Percentiles rank a stretch among this genome's conserved stretches.
phyloP scores from a whole-genome alignment of 345 rosid genomes.

The Linum trigynum region DNA sequence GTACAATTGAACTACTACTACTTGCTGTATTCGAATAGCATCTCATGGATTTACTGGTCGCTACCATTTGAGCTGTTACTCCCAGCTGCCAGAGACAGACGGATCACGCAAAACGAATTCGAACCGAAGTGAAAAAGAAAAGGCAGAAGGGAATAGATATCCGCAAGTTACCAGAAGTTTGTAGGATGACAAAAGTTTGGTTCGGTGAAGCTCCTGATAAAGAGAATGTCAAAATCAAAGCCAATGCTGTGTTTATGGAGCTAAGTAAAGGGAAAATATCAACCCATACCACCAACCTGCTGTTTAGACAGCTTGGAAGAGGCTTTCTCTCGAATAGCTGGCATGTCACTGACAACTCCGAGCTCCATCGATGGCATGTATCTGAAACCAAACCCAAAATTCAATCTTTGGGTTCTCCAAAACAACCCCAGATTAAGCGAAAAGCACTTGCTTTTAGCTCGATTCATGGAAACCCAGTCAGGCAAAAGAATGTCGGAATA shows the following conservation, averaged over 20 bases:
- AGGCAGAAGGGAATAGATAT: too few species aligned
- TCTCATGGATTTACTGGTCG: slow-evolving; percentile 52
- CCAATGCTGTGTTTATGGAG: neutral
- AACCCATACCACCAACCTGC: slow-evolving; percentile 34
- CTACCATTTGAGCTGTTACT: slow-evolving; percentile 50
- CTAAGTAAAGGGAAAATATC: neutral
- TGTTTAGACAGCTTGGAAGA: slow-evolving; percentile 53
- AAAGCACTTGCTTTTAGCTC: too few species aligned
- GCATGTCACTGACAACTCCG: slow-evolving; percentile 65
- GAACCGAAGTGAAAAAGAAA: too few species aligned
- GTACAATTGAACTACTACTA: slow-evolving; percentile 46
- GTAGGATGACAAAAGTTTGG: slow-evolving; percentile 56
- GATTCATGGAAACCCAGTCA: too few species aligned
- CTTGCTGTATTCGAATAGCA: slow-evolving; percentile 40
- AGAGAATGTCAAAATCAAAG: neutral
- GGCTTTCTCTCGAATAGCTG: slow-evolving; percentile 57
- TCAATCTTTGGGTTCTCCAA: too few species aligned
- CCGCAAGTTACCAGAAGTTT: slow-evolving; percentile 50
- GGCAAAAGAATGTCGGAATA: too few species aligned
- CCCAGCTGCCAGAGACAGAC: slow-evolving; percentile 36
- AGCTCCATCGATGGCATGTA: slow-evolving; percentile 70
- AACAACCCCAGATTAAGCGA: too few species aligned
- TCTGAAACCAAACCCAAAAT: slow-evolving; percentile 25
- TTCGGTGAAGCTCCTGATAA: slow-evolving; percentile 41
- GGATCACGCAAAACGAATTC: neutral